phyloP scores from a whole-genome alignment of 306 rosid genomes.

The Rosa persica region DNA sequence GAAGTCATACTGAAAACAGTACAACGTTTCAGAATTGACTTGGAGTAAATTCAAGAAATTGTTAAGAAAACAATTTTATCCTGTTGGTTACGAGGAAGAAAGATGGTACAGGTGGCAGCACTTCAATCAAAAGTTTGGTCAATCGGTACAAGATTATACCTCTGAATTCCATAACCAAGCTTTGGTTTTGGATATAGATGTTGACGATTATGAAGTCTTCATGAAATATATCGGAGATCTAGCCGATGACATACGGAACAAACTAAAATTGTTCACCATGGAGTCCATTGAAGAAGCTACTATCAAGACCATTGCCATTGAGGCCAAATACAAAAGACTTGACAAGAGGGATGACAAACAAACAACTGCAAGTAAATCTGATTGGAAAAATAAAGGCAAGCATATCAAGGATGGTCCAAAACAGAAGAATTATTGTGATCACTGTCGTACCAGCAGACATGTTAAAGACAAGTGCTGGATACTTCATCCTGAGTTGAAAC shows the following conservation, averaged over 20 bases:
- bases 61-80: neutral
- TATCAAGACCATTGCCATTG: neutral
- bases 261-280: neutral
- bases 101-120: neutral
- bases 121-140: neutral
- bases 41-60: neutral
- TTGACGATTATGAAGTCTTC: neutral
- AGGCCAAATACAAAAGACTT: neutral
- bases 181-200: neutral
- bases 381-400: neutral
- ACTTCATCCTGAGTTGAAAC: slow-evolving; percentile 6
- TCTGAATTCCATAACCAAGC: neutral
- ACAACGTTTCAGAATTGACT: neutral
- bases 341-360: neutral
- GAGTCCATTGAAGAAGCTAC: neutral
- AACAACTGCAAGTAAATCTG: neutral
- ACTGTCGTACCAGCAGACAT: neutral
- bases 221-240: neutral
- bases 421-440: neutral
- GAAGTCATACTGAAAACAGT: neutral
- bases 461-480: neutral
- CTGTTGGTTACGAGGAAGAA: neutral
- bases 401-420: neutral
- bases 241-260: neutral
- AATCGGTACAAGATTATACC: neutral